phyloP scores from a whole-genome alignment of 1,284 basidiomycete genomes.

The Omphalotus olearius region DNA sequence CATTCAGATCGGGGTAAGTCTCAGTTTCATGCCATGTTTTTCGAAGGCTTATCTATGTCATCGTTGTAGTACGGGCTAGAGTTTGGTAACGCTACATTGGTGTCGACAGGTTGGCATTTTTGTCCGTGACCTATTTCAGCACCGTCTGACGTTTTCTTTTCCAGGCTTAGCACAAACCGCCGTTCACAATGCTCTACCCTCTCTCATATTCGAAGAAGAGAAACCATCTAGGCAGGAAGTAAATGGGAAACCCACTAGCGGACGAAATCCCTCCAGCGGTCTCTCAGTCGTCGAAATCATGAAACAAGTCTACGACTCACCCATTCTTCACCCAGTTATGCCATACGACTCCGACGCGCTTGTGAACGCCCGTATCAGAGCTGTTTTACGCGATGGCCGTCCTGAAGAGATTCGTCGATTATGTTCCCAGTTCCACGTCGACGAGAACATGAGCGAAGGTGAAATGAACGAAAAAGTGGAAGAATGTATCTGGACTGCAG shows the following conservation, averaged over 20 bases:
- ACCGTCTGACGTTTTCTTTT: not conserved
- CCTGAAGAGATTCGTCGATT: constrained; percentile 44
- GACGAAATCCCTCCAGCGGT: constrained; percentile 20
- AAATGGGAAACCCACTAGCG: not conserved
- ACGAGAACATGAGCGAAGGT: constrained; percentile 25
- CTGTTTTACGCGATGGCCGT: constrained; percentile 36
- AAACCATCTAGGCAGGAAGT: not conserved
- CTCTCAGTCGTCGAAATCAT: constrained; percentile 46
- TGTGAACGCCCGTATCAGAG: constrained; percentile 30
- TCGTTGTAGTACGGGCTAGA: constrained; percentile 50
- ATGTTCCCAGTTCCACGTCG: constrained; percentile 44
- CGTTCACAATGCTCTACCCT: constrained; percentile 33
- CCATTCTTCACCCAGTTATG: constrained; percentile 45
- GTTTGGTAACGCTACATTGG: constrained; percentile 49
- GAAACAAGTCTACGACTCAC: constrained; percentile 49
- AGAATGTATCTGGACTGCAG: constrained; percentile 49
- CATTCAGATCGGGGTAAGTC: constrained; percentile 59
- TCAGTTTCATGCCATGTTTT: not conserved
- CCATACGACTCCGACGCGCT: constrained; percentile 47
- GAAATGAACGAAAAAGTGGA: constrained; percentile 43
- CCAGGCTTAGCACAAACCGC: constrained; percentile 56
- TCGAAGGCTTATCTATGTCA: too few relatives aligned
- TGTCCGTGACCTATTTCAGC: not conserved
- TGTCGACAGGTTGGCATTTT: constrained; percentile 42
- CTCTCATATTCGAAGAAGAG: constrained; percentile 27